phyloP scores from a whole-genome alignment of 768 basidiomycete species.

The Tylopilus intermedius region DNA sequence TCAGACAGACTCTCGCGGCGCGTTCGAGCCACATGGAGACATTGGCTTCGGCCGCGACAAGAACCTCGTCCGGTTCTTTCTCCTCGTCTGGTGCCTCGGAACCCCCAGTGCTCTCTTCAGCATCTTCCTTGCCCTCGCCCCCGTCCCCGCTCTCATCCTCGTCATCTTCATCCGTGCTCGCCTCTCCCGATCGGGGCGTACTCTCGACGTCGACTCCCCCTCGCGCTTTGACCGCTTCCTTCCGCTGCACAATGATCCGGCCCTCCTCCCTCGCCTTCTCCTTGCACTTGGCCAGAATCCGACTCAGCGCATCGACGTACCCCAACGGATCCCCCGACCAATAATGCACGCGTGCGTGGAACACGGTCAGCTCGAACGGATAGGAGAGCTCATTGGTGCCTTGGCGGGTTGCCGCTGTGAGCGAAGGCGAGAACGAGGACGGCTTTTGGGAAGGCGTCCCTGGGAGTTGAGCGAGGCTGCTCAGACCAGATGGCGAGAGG shows the following conservation, averaged over 20 bases:
- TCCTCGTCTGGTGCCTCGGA: not conserved
- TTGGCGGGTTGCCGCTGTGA: constrained; percentile 21
- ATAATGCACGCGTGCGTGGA: constrained; percentile 69
- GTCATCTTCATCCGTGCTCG: constrained; percentile 12
- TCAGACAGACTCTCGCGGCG: constrained; percentile 66
- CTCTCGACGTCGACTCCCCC: not conserved
- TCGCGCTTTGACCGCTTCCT: not conserved
- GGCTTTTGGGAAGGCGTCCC: constrained; percentile 21
- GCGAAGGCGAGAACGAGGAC: constrained; percentile 3
- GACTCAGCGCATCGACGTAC: constrained; percentile 69
- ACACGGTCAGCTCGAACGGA: constrained; percentile 56
- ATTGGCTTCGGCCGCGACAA: constrained; percentile 28
- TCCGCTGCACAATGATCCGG: constrained; percentile 15
- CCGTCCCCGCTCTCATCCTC: not conserved
- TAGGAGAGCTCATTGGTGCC: constrained; percentile 15
- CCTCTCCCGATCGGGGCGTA: not conserved
- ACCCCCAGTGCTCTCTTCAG: not conserved
- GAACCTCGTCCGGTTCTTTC: constrained; percentile 12
- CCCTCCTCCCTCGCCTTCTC: constrained; percentile 38
- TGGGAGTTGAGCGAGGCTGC: constrained; percentile 19
- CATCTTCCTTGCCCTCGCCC: not conserved
- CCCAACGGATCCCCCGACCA: constrained; percentile 80
- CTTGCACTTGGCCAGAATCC: constrained; percentile 60
- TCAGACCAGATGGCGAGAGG: constrained; percentile 23
- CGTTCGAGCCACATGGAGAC: constrained; percentile 81